A percentile compares a stretch with the other conserved stretches of the same genome.
These are phyloP conservation scores for Pleurotus tuoliensis DNA, from an alignment of 768 basidiomycete species.

Conservation along the genomic window DNA sequence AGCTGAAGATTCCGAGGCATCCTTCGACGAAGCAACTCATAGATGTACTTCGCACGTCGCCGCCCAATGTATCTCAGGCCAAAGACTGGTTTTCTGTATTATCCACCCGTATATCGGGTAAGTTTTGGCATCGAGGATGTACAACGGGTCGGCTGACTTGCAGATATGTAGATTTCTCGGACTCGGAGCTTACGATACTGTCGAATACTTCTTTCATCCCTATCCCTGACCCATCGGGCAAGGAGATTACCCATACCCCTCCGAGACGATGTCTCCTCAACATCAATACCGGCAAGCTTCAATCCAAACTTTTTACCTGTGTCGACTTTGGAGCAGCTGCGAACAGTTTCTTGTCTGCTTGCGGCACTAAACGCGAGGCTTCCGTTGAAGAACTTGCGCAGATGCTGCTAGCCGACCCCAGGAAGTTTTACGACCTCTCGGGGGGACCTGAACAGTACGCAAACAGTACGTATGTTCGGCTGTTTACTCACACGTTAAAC, in stretches of 20 bases:
- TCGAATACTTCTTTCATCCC: slow-evolving; percentile 69
- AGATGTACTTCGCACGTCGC: slow-evolving; percentile 55
- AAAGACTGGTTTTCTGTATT: slow-evolving; percentile 66
- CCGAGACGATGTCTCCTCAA: slow-evolving; percentile 45
- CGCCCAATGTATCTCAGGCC: slow-evolving; percentile 50
- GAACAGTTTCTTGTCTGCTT: slow-evolving; percentile 80
- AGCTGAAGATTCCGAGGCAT: slow-evolving; percentile 66
- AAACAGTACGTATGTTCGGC: no score
- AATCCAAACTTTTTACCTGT: slow-evolving; percentile 81
- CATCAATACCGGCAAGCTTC: slow-evolving; percentile 68
- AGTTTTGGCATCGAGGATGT: slow-evolving; percentile 13
- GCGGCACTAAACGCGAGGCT: slow-evolving; percentile 86
- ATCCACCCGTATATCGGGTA: slow-evolving; percentile 59
- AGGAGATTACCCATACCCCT: slow-evolving; percentile 27
- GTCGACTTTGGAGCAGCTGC: slow-evolving; percentile 83
- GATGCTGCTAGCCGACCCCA: slow-evolving; percentile 66
- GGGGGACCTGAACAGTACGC: slow-evolving; percentile 67
- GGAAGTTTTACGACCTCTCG: slow-evolving; percentile 65
- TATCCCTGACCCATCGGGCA: slow-evolving; percentile 35
- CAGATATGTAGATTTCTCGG: slow-evolving; percentile 48
- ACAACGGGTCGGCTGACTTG: no score
- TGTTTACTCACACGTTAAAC: no score
- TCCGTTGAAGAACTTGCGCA: slow-evolving; percentile 70
- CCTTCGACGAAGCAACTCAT: slow-evolving; percentile 65
- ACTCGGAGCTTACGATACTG: slow-evolving; percentile 50